Base-by-base conservation (phyloP, 108 stramenopile genomes). In the Chaetoceros muelleri region DNA sequence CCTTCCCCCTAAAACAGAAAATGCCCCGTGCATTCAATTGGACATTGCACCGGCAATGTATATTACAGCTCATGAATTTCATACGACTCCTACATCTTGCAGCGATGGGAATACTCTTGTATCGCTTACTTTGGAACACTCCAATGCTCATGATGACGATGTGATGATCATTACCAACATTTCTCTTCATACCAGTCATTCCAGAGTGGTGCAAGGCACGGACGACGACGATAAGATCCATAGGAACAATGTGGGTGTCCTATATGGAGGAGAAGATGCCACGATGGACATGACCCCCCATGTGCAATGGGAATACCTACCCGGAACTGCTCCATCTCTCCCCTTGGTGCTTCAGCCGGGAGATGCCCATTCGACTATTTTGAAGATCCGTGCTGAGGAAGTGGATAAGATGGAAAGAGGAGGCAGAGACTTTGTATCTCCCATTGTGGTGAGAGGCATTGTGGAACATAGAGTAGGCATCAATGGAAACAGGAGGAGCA, bases 171-270 rank as follows among this genome's bases (percentile, higher is more conserved):
- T 91, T 16, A 82, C 81, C 28, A 82, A 84, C 17, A 77, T 91
- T 52, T 76, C 83, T n/a, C 57, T 91, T 34, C 89, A 91, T 73
- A 83, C 89, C 2, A 82, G 82, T 28, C 84, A 84, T 66, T 84
- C 85, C 26, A 58, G 78, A 24, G 22, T 19, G 29, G 47, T 24
- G 27, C n/a, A 2, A 48, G 28, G 24, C 52, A 40, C 19, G 27
- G n/a, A 22, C 2, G 2, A 3, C 13, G 28, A 57, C 1, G 46
- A 57, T 23, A 34, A n/a, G n/a, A 21, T 46, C 22, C 31, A 10
- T 54, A 55, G 7, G 51, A 13, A 52, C 24, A 29, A 13, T 30
- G 34, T 20, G 58, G 48, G 49, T 56, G 30, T 57, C 46, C 75
- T 69, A 31, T 65, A 51, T 25, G 75, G 75, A 10, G 75, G 76